Percentiles rank a stretch among this genome's conserved stretches.
Evolutionary conservation across 129 eudicot species (phyloP).

Genomic region (Mikania micrantha): DNA sequence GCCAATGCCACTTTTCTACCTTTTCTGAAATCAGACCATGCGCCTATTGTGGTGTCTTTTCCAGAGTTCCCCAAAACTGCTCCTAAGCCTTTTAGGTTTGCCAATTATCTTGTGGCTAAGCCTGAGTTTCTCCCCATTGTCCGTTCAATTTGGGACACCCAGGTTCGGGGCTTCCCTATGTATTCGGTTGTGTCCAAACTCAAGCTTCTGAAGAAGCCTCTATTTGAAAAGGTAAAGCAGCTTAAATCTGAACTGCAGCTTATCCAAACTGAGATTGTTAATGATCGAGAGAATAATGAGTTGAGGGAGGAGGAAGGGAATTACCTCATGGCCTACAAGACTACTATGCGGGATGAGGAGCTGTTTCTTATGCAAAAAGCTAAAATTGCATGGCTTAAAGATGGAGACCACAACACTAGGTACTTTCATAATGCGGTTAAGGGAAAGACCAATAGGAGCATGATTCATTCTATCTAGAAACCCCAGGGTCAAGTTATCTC

Average conservation of each 20-base stretch:
- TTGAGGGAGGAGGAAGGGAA: neutral
- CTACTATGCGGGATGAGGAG: neutral
- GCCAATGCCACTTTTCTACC: neutral
- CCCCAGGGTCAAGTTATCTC: fast-evolving
- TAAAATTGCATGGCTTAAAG: neutral
- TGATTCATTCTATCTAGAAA: neutral
- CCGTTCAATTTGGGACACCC: fast-evolving
- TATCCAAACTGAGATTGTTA: neutral
- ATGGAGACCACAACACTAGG: neutral
- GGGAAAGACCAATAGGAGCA: fast-evolving
- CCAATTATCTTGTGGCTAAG: neutral
- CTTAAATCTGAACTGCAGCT: neutral
- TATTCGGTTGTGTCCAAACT: neutral
- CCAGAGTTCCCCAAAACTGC: neutral
- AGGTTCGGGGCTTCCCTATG: neutral
- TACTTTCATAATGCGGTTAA: neutral
- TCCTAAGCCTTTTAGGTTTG: neutral
- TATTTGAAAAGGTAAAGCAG: fast-evolving
- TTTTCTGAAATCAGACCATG: neutral
- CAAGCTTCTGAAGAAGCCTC: neutral
- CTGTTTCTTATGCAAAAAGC: neutral
- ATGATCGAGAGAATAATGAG: fast-evolving
- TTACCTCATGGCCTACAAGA: neutral
- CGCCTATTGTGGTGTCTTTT: neutral
- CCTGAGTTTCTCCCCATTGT: neutral